Base-by-base conservation (phyloP, 306 rosid genomes). In the Clitoria ternatea region DNA sequence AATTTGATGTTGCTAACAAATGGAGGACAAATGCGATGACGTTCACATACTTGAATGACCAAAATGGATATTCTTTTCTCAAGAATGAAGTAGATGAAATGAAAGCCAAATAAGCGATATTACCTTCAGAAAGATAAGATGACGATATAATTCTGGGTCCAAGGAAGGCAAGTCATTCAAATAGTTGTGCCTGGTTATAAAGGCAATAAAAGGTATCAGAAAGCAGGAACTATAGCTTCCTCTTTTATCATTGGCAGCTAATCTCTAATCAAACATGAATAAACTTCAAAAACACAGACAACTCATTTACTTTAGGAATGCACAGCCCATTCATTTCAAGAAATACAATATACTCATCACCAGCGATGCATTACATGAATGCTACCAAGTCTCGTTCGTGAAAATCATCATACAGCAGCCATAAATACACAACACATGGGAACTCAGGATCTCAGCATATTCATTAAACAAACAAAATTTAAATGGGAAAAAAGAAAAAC, bases 111-210 rank as follows among this genome's bases (percentile, higher is more conserved):
- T 39, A 22, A n/a, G 69, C n/a, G 2, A 27, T 1, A 20, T 57
- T 77, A 89, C 99, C 99, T 94, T 94, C 35, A 94, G 81, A 85
- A 94, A 94, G 63, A 94, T 91, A 79, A 94, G 99, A 81, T 94
- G 99, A 17, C 96, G 97, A 61, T 94, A 94, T 77, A 94, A 82
- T 68, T 94, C 99, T 26, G 92, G 96, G 74, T 94, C 99, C 83
- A 94, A 72, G 55, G 99, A 94, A 60, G 99, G 99, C 85, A 94
- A 83, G 73, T 94, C 97, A 79, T 94, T 94, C 63, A 94, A 84
- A 84, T 94, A 94, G 85, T 94, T 94, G 90, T 87, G 83, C 90
- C 99, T 94, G 81, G n/a, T n/a, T n/a, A 49, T 44, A 56, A 70
- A 66, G 30, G 55, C 1, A 56, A 14, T 27, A 62, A 48, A 36